phyloP scores from a whole-genome alignment of 306 rosid genomes.

The Prunus fruticosa region DNA sequence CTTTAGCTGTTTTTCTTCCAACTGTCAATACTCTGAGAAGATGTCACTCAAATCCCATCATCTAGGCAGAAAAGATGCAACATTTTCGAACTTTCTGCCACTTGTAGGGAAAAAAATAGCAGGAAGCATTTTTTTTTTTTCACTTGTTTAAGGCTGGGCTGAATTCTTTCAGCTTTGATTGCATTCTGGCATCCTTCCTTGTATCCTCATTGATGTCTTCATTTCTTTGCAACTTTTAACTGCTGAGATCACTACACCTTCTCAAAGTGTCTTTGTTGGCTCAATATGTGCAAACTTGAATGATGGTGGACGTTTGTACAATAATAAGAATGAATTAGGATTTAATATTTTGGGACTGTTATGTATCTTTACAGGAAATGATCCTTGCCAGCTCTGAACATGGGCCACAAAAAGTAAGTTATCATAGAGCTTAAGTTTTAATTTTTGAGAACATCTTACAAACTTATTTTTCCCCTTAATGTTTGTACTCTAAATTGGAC shows the following conservation, averaged over 20 bases:
- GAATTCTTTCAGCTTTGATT: background rate
- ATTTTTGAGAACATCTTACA: background rate
- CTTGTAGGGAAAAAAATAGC: background rate
- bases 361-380: slow-evolving; percentile 65
- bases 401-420: slow-evolving; percentile 48
- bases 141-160: background rate
- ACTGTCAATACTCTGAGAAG: slow-evolving; percentile 1
- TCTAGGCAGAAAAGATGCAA: slow-evolving; percentile 2
- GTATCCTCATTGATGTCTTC: slow-evolving; percentile 4
- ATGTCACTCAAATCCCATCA: slow-evolving; percentile 15
- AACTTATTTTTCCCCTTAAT: background rate
- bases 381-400: slow-evolving; percentile 67
- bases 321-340: background rate
- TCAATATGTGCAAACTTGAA: slow-evolving; percentile 9
- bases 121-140: background rate
- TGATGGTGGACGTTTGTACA: slow-evolving; percentile 5
- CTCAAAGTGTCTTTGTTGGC: slow-evolving; percentile 10
- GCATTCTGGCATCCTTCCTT: slow-evolving; percentile 7
- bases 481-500: background rate
- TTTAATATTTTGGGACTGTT: slow-evolving; percentile 1
- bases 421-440: slow-evolving; percentile 6
- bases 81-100: background rate
- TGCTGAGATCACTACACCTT: slow-evolving; percentile 17
- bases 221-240: slow-evolving; percentile 3
- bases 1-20: background rate